Conservation (phyloP, 257 asterid species). For the Handroanthus guayacan region DNA sequence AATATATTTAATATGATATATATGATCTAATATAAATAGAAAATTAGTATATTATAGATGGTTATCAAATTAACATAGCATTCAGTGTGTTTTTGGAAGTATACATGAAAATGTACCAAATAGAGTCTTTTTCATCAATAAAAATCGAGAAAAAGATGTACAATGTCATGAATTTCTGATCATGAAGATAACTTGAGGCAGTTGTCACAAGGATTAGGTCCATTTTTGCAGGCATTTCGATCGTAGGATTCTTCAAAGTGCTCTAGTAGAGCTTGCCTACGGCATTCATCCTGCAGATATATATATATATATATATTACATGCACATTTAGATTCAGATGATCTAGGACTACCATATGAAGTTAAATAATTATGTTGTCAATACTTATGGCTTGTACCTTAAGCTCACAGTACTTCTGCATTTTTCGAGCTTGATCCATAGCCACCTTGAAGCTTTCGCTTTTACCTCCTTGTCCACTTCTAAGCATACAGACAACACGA, state of each 20-base stretch:
- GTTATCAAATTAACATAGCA: no score
- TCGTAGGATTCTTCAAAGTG: constrained; percentile 90
- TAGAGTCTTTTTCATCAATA: background rate
- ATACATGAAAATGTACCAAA: no score
- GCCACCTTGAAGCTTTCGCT: constrained; percentile 75
- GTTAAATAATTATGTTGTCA: no score
- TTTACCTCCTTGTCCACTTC: constrained; percentile 75
- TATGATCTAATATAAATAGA: no score
- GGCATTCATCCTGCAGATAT: constrained; percentile 77
- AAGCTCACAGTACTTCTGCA: constrained; percentile 88
- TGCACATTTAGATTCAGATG: no score
- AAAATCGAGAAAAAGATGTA: background rate
- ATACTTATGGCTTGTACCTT: constrained; percentile 63
- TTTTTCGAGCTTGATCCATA: constrained; percentile 93
- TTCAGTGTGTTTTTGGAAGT: no score
- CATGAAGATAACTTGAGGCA: constrained; percentile 72
- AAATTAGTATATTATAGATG: no score
- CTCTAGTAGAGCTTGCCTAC: constrained; percentile 73
- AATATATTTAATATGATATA: no score
- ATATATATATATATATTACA: background rate
- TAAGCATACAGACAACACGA: constrained; percentile 90
- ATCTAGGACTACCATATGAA: background rate
- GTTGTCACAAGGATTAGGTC: constrained; percentile 91
- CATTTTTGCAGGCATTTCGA: constrained; percentile 64
- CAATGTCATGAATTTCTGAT: constrained; percentile 15